phyloP scores from a whole-genome alignment of 495 filamentous ascomycete species.

The Xanthoparmelia taractica region DNA sequence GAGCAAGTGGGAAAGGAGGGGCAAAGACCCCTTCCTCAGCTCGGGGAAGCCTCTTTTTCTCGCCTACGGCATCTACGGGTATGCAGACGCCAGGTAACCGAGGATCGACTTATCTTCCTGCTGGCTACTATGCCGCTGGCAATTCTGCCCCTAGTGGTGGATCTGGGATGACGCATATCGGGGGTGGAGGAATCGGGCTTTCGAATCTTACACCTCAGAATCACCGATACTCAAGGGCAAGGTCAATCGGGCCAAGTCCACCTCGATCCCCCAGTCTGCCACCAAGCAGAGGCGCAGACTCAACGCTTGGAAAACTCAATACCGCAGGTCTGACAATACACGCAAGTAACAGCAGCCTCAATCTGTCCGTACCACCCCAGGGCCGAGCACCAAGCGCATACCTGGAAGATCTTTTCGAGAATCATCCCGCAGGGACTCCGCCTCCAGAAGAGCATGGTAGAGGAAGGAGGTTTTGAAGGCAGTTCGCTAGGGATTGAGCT shows the following conservation, averaged over 20 bases:
- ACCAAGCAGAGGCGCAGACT: conserved; percentile 33
- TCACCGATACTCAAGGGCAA: conserved; percentile 41
- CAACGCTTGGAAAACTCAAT: conserved; percentile 29
- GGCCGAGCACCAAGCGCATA: conserved; percentile 84
- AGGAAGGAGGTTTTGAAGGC: conserved; percentile 15
- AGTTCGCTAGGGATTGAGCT: neutral
- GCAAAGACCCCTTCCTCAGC: conserved; percentile 39
- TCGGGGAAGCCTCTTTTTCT: conserved; percentile 75
- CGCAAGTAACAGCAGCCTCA: conserved; percentile 62
- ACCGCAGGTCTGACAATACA: conserved; percentile 35
- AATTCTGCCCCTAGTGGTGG: conserved; percentile 42
- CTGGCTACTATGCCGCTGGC: conserved; percentile 82
- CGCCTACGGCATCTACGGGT: conserved; percentile 69
- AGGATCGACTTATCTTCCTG: conserved; percentile 69
- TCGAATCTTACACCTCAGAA: conserved; percentile 48
- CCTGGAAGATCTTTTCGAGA: conserved; percentile 85
- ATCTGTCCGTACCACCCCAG: conserved; percentile 56
- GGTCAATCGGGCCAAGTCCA: conserved; percentile 47
- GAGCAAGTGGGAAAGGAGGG: conserved; percentile 37
- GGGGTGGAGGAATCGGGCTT: conserved; percentile 38
- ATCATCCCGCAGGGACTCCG: conserved; percentile 35
- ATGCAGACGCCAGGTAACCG: conserved; percentile 44
- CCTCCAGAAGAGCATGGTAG: conserved; percentile 19
- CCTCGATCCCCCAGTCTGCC: conserved; percentile 59
- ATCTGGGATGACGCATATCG: conserved; percentile 39